Evolutionary conservation across 108 stramenopile species (phyloP).

Genomic region (Fistulifera solaris): DNA sequence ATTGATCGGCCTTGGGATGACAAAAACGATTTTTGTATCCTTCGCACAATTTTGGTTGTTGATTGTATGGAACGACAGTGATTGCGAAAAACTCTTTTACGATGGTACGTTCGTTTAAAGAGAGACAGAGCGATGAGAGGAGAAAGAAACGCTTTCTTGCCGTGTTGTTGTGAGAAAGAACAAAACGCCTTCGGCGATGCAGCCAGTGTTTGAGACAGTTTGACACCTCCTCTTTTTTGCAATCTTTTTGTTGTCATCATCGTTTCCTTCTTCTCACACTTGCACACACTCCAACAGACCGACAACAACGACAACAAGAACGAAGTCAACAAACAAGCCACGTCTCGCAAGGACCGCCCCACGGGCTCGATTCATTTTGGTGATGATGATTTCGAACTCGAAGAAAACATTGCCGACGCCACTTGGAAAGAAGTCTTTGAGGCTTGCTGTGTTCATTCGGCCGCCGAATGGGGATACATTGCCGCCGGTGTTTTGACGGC

Average conservation of each 20-base stretch:
- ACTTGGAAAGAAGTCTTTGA: slow-evolving; percentile 68
- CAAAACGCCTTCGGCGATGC: no score
- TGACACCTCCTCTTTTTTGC: no score
- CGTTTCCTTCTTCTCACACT: background rate
- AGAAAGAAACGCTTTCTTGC: no score
- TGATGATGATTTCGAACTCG: slow-evolving; percentile 37
- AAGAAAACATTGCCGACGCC: slow-evolving; percentile 39
- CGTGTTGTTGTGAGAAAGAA: background rate
- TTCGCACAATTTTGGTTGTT: no score
- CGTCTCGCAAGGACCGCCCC: slow-evolving; percentile 38
- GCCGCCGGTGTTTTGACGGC: slow-evolving; percentile 32
- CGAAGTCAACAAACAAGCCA: slow-evolving; percentile 3
- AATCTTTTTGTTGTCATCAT: background rate
- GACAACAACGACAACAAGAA: slow-evolving; percentile 1
- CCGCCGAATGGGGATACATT: slow-evolving; percentile 48
- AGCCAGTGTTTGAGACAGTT: no score
- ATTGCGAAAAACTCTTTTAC: no score
- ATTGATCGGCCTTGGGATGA: no score
- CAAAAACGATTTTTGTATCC: no score
- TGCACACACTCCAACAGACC: background rate
- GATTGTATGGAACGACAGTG: no score
- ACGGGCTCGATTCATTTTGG: slow-evolving; percentile 61
- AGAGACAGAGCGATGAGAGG: background rate
- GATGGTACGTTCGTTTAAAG: no score
- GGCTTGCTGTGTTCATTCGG: slow-evolving; percentile 64